A percentile compares a stretch with the other conserved stretches of the same genome.
phyloP scores from a whole-genome alignment of 768 basidiomycete species.

The Bullera alba region DNA sequence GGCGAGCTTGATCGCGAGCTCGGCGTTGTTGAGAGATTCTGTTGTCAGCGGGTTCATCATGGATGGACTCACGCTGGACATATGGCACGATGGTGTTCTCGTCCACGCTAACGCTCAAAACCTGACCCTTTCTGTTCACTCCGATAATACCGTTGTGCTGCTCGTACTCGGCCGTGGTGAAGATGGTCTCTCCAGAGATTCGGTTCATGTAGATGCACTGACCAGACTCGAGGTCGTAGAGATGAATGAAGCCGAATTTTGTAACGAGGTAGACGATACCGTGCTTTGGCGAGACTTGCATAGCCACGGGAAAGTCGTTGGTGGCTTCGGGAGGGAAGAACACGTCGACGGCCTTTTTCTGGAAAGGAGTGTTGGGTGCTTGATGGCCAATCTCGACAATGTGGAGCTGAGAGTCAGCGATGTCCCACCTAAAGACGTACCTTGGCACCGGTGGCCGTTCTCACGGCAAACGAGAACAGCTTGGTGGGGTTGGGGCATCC shows the following conservation, averaged over 20 bases:
- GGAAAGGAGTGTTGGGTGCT: slow-evolving; percentile 83
- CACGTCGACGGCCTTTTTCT: slow-evolving; percentile 96
- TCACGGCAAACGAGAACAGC: slow-evolving; percentile 88
- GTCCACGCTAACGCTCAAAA: slow-evolving; percentile 91
- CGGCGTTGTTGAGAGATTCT: slow-evolving; percentile 84
- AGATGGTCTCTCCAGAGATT: slow-evolving; percentile 98
- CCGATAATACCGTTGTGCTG: slow-evolving; percentile 91
- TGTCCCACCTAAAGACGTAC: slow-evolving; percentile 49
- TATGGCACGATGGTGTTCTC: slow-evolving; percentile 95
- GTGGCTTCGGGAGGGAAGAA: slow-evolving; percentile 98
- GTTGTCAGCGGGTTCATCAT: not conserved
- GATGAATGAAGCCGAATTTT: slow-evolving; percentile 98
- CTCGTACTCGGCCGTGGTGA: slow-evolving; percentile 95
- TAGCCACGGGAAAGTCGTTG: slow-evolving; percentile 98
- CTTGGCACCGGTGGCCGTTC: slow-evolving; percentile 97
- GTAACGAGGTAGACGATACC: slow-evolving; percentile 96
- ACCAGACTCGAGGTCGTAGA: slow-evolving; percentile 95
- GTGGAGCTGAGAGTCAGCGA: slow-evolving; percentile 62
- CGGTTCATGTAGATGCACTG: slow-evolving; percentile 99
- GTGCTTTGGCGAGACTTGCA: slow-evolving; percentile 96
- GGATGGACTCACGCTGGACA: slow-evolving; percentile 56
- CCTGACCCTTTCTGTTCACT: slow-evolving; percentile 99
- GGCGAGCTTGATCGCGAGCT: slow-evolving; percentile 95
- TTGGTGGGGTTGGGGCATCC: slow-evolving; percentile 79
- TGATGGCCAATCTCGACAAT: slow-evolving; percentile 97